These are phyloP conservation scores for Capsella bursapastoris DNA, from an alignment of 345 rosid genomes.

Conservation along the genomic window DNA sequence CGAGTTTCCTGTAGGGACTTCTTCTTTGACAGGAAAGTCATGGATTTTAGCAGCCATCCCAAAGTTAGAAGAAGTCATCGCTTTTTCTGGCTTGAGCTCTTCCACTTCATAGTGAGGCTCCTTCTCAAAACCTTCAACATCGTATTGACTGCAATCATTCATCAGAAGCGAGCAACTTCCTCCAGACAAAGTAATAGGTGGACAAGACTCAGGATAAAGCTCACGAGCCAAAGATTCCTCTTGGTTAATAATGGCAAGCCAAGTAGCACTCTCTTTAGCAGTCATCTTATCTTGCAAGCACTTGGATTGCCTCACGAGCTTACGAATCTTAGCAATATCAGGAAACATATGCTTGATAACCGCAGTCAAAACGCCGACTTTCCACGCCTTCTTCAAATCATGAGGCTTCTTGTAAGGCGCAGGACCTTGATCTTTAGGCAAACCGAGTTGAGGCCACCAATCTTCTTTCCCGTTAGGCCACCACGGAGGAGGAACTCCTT, in stretches of 20 bases:
- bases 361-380: slow-evolving; percentile 95
- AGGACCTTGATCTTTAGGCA: slow-evolving; percentile 74
- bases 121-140: slow-evolving; percentile 72
- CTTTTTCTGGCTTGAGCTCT: slow-evolving; percentile 65
- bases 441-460: slow-evolving; percentile 88
- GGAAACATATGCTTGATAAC: slow-evolving; percentile 99
- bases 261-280: slow-evolving; percentile 97
- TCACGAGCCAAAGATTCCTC: slow-evolving; percentile 80
- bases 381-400: slow-evolving; percentile 97
- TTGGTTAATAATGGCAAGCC: slow-evolving; percentile 86
- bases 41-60: slow-evolving; percentile 51
- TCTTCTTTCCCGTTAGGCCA: slow-evolving; percentile 95
- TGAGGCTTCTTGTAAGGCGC: slow-evolving; percentile 97
- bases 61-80: slow-evolving; percentile 46
- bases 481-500: slow-evolving; percentile 94
- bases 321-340: slow-evolving; percentile 87
- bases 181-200: slow-evolving; percentile 57
- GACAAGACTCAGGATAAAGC: slow-evolving; percentile 51
- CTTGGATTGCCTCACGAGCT: slow-evolving; percentile 88
- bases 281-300: slow-evolving; percentile 99
- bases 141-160: slow-evolving; percentile 80
- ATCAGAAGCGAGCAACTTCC: slow-evolving; percentile 55
- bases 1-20: slow-evolving; percentile 48
- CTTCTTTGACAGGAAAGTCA: slow-evolving; percentile 69
- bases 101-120: slow-evolving; percentile 62